Conservation (phyloP, 169 alveolate genomes). For the Cryptosporidium parvum region DNA sequence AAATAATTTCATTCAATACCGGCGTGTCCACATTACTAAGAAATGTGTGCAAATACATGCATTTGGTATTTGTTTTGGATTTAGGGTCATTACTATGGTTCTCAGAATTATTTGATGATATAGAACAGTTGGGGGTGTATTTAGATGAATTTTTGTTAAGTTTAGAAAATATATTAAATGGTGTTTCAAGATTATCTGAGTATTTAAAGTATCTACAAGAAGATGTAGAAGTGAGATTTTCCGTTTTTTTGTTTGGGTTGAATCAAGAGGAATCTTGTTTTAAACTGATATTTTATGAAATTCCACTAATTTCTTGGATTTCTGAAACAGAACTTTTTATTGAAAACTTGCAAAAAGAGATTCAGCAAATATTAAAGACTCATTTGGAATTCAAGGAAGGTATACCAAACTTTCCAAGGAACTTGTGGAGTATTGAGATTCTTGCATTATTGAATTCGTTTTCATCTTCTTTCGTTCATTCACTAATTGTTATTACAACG, state of each 20-base stretch:
- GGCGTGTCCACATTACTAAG: slow-evolving; percentile 38
- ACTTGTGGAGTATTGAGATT: slow-evolving; percentile 16
- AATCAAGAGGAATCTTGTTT: slow-evolving; percentile 16
- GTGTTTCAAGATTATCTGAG: neutral
- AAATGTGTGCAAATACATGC: slow-evolving; percentile 16
- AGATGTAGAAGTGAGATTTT: neutral
- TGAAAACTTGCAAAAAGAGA: neutral
- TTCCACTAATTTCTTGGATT: slow-evolving; percentile 12
- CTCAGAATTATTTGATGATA: neutral
- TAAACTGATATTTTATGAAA: slow-evolving; percentile 35
- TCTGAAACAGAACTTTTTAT: neutral
- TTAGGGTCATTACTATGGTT: slow-evolving; percentile 23
- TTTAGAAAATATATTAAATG: slow-evolving; percentile 7
- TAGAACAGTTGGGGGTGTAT: neutral
- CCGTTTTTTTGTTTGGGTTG: slow-evolving; percentile 47
- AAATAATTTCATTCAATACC: neutral
- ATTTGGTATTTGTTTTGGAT: slow-evolving; percentile 53
- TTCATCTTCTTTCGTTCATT: slow-evolving; percentile 1
- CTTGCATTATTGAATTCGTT: slow-evolving; percentile 16
- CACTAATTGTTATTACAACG: slow-evolving; percentile 38
- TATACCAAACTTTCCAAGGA: neutral
- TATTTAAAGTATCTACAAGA: neutral
- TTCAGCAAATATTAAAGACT: neutral
- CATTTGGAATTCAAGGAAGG: neutral
- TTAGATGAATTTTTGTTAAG: slow-evolving; percentile 24